Percentiles rank a stretch among this genome's conserved stretches.
Conservation (phyloP, 805 yeast genomes). For the Jamesozyma lodderae region DNA sequence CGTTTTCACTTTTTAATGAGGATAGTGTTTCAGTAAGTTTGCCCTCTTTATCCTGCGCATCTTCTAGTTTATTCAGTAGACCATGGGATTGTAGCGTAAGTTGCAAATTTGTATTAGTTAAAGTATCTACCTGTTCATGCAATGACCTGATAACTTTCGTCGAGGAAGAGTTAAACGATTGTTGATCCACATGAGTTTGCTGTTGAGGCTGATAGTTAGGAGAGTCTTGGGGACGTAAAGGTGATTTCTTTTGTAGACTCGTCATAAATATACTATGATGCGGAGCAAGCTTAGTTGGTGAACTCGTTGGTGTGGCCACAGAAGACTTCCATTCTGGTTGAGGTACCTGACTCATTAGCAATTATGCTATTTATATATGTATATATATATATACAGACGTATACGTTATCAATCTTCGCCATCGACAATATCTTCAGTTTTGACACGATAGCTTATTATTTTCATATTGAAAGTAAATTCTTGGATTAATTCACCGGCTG, state of each 20-base stretch:
- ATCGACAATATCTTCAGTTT: too few relatives aligned
- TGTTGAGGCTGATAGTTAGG: too few relatives aligned
- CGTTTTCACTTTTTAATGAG: constrained; percentile 68
- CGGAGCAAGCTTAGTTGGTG: constrained; percentile 21
- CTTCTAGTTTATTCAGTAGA: constrained; percentile 44
- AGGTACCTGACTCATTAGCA: too few relatives aligned
- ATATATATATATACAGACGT: too few relatives aligned
- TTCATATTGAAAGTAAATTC: too few relatives aligned
- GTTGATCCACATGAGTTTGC: not conserved
- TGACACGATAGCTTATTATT: too few relatives aligned
- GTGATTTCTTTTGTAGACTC: constrained; percentile 19
- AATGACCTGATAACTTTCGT: constrained; percentile 35
- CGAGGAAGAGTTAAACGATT: not conserved
- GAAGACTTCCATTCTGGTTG: not conserved
- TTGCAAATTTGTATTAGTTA: constrained; percentile 34
- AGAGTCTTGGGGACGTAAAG: constrained; percentile 2
- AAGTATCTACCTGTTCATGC: constrained; percentile 43
- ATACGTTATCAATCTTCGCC: too few relatives aligned
- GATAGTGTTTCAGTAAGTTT: constrained; percentile 47
- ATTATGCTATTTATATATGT: too few relatives aligned
- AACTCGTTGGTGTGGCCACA: constrained; percentile 3
- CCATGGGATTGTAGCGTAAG: constrained; percentile 36
- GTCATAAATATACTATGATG: constrained; percentile 21
- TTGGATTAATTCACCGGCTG: too few relatives aligned
- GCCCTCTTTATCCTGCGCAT: constrained; percentile 33